These are phyloP conservation scores for Karstenula rhodostoma DNA, from an alignment of 2,329 filamentous ascomycete species.

Conservation along the genomic window DNA sequence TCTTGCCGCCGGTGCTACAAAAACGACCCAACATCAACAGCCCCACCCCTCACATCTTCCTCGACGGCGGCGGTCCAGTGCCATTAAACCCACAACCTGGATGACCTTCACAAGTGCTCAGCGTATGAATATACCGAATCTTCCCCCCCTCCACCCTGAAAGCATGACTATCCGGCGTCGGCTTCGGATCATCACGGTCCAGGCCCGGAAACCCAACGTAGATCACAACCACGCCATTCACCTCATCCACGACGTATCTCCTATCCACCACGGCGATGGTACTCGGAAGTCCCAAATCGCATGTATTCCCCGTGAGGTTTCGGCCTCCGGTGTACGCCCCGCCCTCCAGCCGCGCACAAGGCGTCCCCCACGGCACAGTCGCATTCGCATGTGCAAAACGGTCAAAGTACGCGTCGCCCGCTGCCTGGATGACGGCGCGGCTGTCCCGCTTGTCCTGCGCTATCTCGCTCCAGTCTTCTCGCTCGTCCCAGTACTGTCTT, in stretches of 20 bases:
- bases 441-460: conserved; percentile 18
- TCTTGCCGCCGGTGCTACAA: too few relatives aligned
- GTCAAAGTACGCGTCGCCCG: conserved; percentile 35
- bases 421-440: conserved; percentile 30
- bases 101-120: conserved; percentile 31
- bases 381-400: conserved; percentile 27
- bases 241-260: conserved; percentile 37
- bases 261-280: conserved; percentile 30
- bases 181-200: conserved; percentile 23
- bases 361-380: conserved; percentile 33
- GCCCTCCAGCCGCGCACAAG: conserved; percentile 37
- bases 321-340: conserved; percentile 35
- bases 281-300: conserved; percentile 32
- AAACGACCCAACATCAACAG: background rate
- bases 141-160: conserved; percentile 37
- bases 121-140: conserved; percentile 33
- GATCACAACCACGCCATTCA: conserved; percentile 36
- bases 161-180: conserved; percentile 34
- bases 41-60: background rate
- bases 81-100: conserved; percentile 29
- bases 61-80: background rate
- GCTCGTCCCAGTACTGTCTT: background rate
- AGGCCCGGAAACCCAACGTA: conserved; percentile 33
- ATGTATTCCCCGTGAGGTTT: conserved; percentile 24
- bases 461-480: conserved; percentile 30